phyloP scores from a whole-genome alignment of 2,329 filamentous ascomycete genomes.

The Thielaviopsis cerberus region DNA sequence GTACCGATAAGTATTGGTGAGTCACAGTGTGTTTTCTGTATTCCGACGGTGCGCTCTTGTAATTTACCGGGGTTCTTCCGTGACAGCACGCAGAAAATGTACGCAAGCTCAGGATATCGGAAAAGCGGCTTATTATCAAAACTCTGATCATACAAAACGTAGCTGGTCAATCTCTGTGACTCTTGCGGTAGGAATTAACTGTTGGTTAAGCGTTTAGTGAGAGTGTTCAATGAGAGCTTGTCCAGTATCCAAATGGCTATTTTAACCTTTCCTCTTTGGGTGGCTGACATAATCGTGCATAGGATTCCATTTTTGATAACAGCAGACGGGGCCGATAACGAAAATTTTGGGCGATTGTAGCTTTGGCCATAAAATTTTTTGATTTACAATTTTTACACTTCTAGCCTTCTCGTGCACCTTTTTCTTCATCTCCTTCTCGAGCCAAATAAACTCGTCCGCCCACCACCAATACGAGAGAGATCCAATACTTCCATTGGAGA shows the following conservation, averaged over 20 bases:
- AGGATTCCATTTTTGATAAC: slow-evolving; percentile 11
- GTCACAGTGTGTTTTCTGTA: background rate
- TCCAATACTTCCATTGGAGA: slow-evolving; percentile 5
- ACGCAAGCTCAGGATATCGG: background rate
- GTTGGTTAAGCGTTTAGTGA: too few relatives aligned
- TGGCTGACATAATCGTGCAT: slow-evolving; percentile 11
- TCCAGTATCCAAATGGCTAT: background rate
- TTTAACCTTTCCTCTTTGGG: background rate
- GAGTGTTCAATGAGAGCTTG: too few relatives aligned
- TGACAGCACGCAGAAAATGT: background rate
- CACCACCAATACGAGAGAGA: slow-evolving; percentile 7
- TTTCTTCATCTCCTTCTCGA: slow-evolving; percentile 8
- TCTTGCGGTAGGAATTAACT: too few relatives aligned
- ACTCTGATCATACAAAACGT: too few relatives aligned
- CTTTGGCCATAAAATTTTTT: slow-evolving; percentile 12
- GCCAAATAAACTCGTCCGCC: slow-evolving; percentile 2
- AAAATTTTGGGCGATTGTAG: slow-evolving; percentile 12
- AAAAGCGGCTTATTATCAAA: too few relatives aligned
- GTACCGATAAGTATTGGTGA: too few relatives aligned
- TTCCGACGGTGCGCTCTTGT: too few relatives aligned
- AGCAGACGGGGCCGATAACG: slow-evolving; percentile 11
- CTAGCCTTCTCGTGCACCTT: slow-evolving; percentile 8
- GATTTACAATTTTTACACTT: slow-evolving; percentile 9
- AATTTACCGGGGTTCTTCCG: background rate
- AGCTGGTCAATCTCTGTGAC: too few relatives aligned